Evolutionary conservation across 2,329 filamentous ascomycete genomes (phyloP), one percentile per base, ranked within the genome.

Genomic region (Clarireedia sp.): DNA sequence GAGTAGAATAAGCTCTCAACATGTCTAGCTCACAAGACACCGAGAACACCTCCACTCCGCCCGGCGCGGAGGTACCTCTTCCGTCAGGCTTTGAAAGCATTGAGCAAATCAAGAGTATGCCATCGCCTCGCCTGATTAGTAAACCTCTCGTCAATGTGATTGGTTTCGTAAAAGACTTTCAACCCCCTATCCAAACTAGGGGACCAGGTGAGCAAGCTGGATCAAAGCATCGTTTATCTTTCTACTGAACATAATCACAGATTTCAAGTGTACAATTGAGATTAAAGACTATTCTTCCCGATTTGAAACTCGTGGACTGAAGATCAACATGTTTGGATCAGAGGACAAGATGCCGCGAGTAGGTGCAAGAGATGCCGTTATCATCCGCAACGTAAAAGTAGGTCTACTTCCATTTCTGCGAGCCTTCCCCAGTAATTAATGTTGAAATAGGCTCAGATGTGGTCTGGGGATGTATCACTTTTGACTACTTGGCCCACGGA

Each of bases 81-180:
- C 21, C 43, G 17, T 10, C 12, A 45, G 69, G 70, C 38, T 80
- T 81, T 62, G 66, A 70, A 5, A 69, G 71, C 43, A 69, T 81
- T 41, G 46, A 60, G 36, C 40, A 65, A 10, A 68, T 77, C 61
- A 65, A 71, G 59, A 67, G 75, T 29, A 17, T 41, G 19, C 19
- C 38, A 19, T 19, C 38, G 6, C 9, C 29, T 33, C 29, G 29
- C 12, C 12, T n/a, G 38, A 4, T 36, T 7, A 21, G 26, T 19
- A 45, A 43, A 19, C 53, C 33, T 33, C 26, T 72, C 5, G 73
- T 84, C 60, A 85, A 75, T 69, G 71, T 94, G 41, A 78, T 90
- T 50, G 90, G 89, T 1, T 70, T 92, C 4, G 79, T 92, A 3
- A 80, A 81, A 51, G 87, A 92, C 62, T 77, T 76, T 48, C 76